Evolutionary conservation across 805 yeast species (phyloP), one percentile per base, ranked within the genome.

Genomic region (Maudiozyma barnettii): DNA sequence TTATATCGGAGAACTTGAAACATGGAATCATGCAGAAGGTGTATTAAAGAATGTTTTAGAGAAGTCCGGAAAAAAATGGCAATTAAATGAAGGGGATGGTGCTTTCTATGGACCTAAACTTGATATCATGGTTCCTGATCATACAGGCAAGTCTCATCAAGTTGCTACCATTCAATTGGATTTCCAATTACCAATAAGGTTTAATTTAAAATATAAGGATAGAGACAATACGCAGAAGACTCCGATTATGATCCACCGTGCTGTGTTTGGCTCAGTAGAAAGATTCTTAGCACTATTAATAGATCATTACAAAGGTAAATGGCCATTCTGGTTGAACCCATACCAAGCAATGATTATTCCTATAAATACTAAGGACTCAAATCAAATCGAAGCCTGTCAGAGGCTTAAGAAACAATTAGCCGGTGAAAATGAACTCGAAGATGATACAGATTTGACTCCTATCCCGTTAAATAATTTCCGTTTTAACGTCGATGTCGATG

Each of bases 291-390:
- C 98, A 1, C 76, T 93, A 49, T 70, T 93, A 50, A 79, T 93
- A 45, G 98, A 93, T 62, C 95, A 90, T 54, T 87, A 81, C 63
- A 77, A 78, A 48, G 99, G 98, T 0, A 82, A 82, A 55, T 93
- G 98, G 98, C 99, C 99, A 9, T 89, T 93, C 62, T 93, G 99
- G 99, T 61, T 93, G 40, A 87, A 83, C 53, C 97, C 98, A 6
- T 74, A 95, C 51, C 99, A 93, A 63, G 93, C 91, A 0, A 73
- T 84, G 37, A 73, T 93, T 2, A 73, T 93, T 5, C 97, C 99
- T 1, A 80, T 89, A 4, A 79, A 82, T 48, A 79, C 79, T 0
- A 67, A 73, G 9, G 90, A 84, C 57, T 39, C 31, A 7, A 57
- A 51, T 20, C 63, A 60, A 39, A 61, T 65, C 8, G 74, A 67